Conservation (phyloP, 352 stramenopile species). For the Phytophthora crassamura region DNA sequence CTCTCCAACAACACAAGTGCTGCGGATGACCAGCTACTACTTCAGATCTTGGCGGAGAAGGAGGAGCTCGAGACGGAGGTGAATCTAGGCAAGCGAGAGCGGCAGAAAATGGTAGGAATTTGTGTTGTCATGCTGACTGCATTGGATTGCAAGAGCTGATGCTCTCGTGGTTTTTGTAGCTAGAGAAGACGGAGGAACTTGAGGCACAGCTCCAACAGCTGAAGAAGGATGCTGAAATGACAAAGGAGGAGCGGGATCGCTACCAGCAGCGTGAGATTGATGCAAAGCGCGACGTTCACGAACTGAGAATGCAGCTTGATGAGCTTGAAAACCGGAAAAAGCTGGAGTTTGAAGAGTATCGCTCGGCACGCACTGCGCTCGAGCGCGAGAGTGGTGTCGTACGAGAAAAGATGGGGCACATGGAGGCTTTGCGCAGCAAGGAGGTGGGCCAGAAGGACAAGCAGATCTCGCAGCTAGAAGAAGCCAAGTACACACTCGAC, state of each 20-base stretch:
- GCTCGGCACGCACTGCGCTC: slow-evolving; percentile 45
- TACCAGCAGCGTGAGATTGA: slow-evolving; percentile 70
- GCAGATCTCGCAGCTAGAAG: slow-evolving; percentile 63
- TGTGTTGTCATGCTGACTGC: neutral
- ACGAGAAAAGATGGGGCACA: slow-evolving; percentile 61
- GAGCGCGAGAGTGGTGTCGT: slow-evolving; percentile 62
- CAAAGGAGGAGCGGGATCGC: slow-evolving; percentile 68
- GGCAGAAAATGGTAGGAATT: slow-evolving; percentile 50
- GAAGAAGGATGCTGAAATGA: slow-evolving; percentile 49
- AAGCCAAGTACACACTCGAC: slow-evolving; percentile 66
- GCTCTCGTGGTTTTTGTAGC: slow-evolving; percentile 25
- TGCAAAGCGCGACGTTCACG: slow-evolving; percentile 59
- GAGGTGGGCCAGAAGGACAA: slow-evolving; percentile 61
- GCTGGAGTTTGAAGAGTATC: slow-evolving; percentile 81
- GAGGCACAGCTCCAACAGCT: slow-evolving; percentile 54
- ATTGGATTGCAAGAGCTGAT: neutral
- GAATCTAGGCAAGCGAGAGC: slow-evolving; percentile 48
- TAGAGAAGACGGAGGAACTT: slow-evolving; percentile 59
- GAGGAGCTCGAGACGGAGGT: slow-evolving; percentile 58
- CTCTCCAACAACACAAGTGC: slow-evolving; percentile 21
- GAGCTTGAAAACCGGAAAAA: slow-evolving; percentile 68
- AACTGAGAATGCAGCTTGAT: slow-evolving; percentile 71
- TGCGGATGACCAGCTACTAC: slow-evolving; percentile 56
- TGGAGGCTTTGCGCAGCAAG: slow-evolving; percentile 51
- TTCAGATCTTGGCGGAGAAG: slow-evolving; percentile 77